Evolutionary conservation across 1,139 yeast species (phyloP).

Genomic region (Komagataea norvegica): DNA sequence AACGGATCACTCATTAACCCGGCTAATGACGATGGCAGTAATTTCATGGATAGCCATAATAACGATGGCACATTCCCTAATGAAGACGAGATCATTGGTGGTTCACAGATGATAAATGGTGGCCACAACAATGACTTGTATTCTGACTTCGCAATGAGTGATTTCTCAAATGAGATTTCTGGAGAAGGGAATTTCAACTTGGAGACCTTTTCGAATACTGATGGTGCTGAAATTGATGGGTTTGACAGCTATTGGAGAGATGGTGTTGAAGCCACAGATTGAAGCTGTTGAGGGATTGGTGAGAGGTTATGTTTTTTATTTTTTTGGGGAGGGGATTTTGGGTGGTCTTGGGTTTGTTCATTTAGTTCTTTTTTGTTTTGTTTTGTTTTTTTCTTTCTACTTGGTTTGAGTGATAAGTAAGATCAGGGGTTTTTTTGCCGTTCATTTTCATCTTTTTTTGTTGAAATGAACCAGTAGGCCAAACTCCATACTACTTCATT

Average conservation of each 20-base stretch:
- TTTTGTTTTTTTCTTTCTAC: neutral
- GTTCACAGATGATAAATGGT: slow-evolving; percentile 14
- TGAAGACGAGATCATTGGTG: slow-evolving; percentile 16
- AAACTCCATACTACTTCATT: too few relatives aligned
- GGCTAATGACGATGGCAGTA: slow-evolving; percentile 5
- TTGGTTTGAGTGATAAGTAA: too few relatives aligned
- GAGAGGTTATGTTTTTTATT: neutral
- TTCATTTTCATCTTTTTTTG: neutral
- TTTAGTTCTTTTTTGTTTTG: neutral
- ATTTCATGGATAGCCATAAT: too few relatives aligned
- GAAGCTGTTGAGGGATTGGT: too few relatives aligned
- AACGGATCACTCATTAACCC: slow-evolving; percentile 2
- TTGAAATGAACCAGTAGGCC: too few relatives aligned
- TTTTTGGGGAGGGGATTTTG: slow-evolving; percentile 1
- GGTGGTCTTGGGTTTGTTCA: neutral
- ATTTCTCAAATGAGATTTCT: slow-evolving; percentile 24
- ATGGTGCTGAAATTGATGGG: slow-evolving; percentile 20
- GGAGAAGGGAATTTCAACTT: slow-evolving; percentile 26
- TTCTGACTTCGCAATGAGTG: slow-evolving; percentile 23
- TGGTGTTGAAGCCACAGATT: slow-evolving; percentile 26
- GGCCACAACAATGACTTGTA: slow-evolving; percentile 20
- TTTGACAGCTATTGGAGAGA: slow-evolving; percentile 28
- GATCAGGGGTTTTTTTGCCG: too few relatives aligned
- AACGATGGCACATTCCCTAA: slow-evolving; percentile 9
- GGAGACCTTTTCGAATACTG: slow-evolving; percentile 25